Conservation (phyloP, 1,284 basidiomycete genomes). For the Blastosporella zonata region DNA sequence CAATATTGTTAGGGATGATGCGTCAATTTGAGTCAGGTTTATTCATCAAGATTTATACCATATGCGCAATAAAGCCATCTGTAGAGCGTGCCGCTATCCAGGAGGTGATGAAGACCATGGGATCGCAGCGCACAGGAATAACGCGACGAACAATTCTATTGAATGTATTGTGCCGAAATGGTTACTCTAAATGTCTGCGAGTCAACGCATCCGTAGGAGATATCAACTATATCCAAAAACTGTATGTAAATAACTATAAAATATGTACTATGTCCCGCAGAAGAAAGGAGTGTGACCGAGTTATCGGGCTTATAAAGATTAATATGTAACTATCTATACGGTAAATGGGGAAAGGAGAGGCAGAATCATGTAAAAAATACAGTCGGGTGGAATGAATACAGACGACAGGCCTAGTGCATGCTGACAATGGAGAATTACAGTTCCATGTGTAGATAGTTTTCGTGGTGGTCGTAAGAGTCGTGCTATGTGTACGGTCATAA, state of each 20-base stretch:
- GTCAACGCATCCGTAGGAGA: slow-evolving; percentile 10
- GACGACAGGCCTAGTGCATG: neutral
- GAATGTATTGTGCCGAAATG: neutral
- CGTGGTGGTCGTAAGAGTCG: slow-evolving; percentile 3
- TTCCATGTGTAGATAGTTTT: slow-evolving; percentile 7
- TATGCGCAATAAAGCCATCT: neutral
- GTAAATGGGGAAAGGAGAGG: neutral
- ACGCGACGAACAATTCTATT: neutral
- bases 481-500: slow-evolving; percentile 4
- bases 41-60: neutral
- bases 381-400: slow-evolving; percentile 11
- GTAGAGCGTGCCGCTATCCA: neutral
- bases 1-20: neutral
- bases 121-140: neutral
- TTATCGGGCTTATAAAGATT: neutral
- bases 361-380: slow-evolving; percentile 14
- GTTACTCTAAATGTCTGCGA: neutral
- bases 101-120: slow-evolving; percentile 5
- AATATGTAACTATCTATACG: slow-evolving; percentile 11
- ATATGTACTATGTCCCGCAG: slow-evolving; percentile 14
- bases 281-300: slow-evolving; percentile 15
- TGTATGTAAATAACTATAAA: slow-evolving; percentile 11
- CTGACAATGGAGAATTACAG: neutral
- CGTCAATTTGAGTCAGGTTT: slow-evolving; percentile 1
- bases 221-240: slow-evolving; percentile 19